Conservation (phyloP, 1,139 yeast genomes). For the Magnusiomyces suaveolens region DNA sequence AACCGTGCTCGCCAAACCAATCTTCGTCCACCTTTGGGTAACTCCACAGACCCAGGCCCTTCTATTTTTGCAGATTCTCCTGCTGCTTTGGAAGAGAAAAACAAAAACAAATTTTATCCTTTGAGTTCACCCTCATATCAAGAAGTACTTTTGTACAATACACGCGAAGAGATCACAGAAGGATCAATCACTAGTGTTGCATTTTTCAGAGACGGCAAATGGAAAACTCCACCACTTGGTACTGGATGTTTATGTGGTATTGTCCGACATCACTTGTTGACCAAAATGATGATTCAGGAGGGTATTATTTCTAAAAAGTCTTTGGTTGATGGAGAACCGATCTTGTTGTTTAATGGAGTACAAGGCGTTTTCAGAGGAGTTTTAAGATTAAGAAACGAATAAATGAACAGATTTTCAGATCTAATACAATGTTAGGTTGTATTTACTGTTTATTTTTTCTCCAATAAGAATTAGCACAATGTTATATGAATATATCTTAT, state of each 20-base stretch:
- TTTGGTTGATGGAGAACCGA: slow-evolving; percentile 51
- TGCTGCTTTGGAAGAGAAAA: neutral
- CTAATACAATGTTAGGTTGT: too few relatives aligned
- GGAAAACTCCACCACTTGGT: slow-evolving; percentile 72
- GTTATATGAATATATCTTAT: too few relatives aligned
- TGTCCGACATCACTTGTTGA: slow-evolving; percentile 54
- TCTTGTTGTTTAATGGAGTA: slow-evolving; percentile 70
- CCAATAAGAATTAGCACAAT: too few relatives aligned
- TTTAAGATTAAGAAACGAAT: slow-evolving; percentile 2
- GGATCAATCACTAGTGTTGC: slow-evolving; percentile 84
- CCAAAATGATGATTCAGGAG: slow-evolving; percentile 49
- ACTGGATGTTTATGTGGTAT: slow-evolving; percentile 86
- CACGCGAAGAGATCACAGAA: slow-evolving; percentile 57
- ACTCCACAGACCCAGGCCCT: slow-evolving; percentile 28
- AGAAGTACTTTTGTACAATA: slow-evolving; percentile 66
- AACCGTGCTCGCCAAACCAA: slow-evolving; percentile 47
- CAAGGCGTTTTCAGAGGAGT: slow-evolving; percentile 68
- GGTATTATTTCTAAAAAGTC: slow-evolving; percentile 39
- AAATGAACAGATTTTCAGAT: too few relatives aligned
- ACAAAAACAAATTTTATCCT: neutral
- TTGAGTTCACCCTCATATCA: slow-evolving; percentile 23
- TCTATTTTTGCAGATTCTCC: neutral
- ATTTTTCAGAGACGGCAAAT: slow-evolving; percentile 42
- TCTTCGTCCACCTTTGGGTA: slow-evolving; percentile 18
- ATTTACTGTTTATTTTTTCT: too few relatives aligned